Conservation (phyloP, 192 early-diverging fungal species). For the Rhizoclosmatium globosum region DNA sequence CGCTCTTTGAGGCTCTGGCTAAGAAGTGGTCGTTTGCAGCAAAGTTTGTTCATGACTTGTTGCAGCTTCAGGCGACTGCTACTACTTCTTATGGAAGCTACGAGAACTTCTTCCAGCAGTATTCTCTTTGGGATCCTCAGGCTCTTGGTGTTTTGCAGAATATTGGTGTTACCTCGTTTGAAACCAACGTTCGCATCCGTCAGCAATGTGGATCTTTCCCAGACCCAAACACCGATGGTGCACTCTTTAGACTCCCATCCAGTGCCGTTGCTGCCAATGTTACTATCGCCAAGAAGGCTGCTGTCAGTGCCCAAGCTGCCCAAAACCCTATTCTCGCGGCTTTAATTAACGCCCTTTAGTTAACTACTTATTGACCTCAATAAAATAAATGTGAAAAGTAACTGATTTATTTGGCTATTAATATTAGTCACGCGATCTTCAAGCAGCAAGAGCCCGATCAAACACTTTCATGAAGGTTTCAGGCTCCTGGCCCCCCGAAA, state of each 20-base stretch:
- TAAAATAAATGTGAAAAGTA: no score
- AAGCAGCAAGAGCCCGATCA: neutral
- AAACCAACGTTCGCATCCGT: neutral
- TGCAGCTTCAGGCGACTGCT: neutral
- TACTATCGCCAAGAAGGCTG: neutral
- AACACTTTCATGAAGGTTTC: neutral
- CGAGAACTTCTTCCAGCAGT: neutral
- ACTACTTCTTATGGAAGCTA: neutral
- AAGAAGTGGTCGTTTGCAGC: neutral
- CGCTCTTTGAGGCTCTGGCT: neutral
- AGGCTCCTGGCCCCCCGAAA: constrained; percentile 53
- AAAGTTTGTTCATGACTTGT: neutral
- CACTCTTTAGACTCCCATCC: neutral
- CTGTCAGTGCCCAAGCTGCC: neutral
- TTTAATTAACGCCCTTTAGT: no score
- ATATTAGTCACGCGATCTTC: no score
- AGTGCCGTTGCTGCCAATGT: neutral
- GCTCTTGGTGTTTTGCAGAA: neutral
- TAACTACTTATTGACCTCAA: no score
- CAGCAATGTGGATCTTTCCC: neutral
- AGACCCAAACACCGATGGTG: neutral
- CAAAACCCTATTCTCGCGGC: neutral
- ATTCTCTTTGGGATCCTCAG: neutral
- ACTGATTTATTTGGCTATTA: no score
- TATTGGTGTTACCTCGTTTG: neutral